Base-by-base conservation (phyloP, 192 early-diverging fungal species). In the Pilaira anomala region DNA sequence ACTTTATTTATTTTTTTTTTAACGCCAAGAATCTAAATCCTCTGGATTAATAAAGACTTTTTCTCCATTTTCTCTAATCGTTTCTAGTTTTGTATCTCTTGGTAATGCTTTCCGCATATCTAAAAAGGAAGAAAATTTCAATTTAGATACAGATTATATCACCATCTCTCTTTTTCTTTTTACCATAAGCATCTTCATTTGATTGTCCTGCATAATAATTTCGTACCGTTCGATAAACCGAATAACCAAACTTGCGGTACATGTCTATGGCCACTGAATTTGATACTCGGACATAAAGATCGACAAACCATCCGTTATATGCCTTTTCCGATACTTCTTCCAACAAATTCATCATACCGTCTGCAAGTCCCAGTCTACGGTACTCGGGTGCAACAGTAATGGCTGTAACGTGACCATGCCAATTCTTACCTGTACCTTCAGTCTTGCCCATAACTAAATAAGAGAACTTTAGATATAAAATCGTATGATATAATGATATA, bases 361-460 rank as follows among this genome's bases (percentile, higher is more conserved):
- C 81, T 5, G 92, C 97, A 0, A 99, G 83, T 4, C 95, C 94
- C 64, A 97, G 74, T 12, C 95, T 84, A 39, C 97, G 88, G 68
- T 89, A 97, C 69, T 97, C 94, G 16, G 97, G 94, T 0, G 91
- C 92, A 0, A 99, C 97, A 5, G 97, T 97, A 33, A 99, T 82
- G 8, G 97, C 97, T 2, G 97, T 97, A 28, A 99, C 97, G 67
- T 99, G 97, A 6, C 97, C 97, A 69, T 99, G 97, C 95, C 95
- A 97, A 26, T 91, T 82, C 59, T 88, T 85, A 33, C 81, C 85
- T 1, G 74, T 79, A 53, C 95, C 97, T 70, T 99, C 97, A 12
- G 93, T 92, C 68, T 99, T 99, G 30, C 94, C 94, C 91, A 99
- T 96, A 18, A 95, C 88, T 76, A 68, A 18, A 50, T 18, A 39